Base-by-base conservation (phyloP, 2,329 filamentous ascomycete species). In the Elsinoe perseae region DNA sequence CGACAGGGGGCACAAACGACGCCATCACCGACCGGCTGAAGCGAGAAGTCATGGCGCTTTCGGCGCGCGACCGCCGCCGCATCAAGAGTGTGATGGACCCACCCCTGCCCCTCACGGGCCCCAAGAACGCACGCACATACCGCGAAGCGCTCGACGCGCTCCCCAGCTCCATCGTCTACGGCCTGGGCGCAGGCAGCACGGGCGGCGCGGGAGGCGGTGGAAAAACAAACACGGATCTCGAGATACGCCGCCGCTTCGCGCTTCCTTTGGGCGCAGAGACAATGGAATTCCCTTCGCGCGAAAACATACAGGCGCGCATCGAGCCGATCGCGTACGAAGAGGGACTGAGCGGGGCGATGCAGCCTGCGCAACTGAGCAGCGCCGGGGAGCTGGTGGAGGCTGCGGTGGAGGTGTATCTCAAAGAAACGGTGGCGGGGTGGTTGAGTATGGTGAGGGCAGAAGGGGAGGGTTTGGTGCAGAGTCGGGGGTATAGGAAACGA, bases 401-500 rank as follows among this genome's bases (percentile, higher is more conserved):
- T 56, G 81, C 81, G 1, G 78, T 80, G 0, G 82, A 85, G 63
- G 82, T 78, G 1, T 84, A 78, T 64, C 74, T 85, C 57, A 85
- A 85, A 66, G 79, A 83, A 63, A 73, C 80, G 2, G 70, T 85
- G 2, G 75, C 76, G 4, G 71, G 73, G 30, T 72, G 83, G 12
- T 77, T 83, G 59, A 73, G 74, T 3, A 77, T 80, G 28, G 77
- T 79, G 2, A 71, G 77, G 50, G 73, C 72, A 25, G 84, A 84
- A 60, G 80, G 78, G 1, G 75, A 79, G 1, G 68, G 68, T 5
- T 72, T 71, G 56, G 81, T 96, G 58, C 85, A 90, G 68, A 95
- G 89, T 2, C 80, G 85, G 62, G 84, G 82, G 58, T 96, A 92
- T 70, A 83, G 82, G 61, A 79, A 80, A 58, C 87, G 89, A 67